Base-by-base conservation (phyloP, 257 asterid genomes). In the Lycium barbarum region DNA sequence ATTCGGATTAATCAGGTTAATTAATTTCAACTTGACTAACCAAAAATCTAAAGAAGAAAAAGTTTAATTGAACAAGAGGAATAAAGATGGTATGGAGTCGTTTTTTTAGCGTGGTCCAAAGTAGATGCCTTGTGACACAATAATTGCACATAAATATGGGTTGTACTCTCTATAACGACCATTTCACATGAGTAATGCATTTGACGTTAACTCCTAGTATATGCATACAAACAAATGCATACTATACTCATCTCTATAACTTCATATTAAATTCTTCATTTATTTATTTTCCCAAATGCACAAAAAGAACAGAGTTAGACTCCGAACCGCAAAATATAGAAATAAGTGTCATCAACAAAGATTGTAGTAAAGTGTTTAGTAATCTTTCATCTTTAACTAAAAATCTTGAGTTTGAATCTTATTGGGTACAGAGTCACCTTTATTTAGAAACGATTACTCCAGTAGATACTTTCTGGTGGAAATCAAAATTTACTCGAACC, bases 91-190 rank as follows among this genome's bases (percentile, higher is more conserved):
- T 2, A 78, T 51, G 59, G 65, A 53, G 5, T 53, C 3, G 15
- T 22, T 76, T 49, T 35, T 47, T 7, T 49, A 51, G 62, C 49
- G 82, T 53, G 65, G 82, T 78, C 65, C 65, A 78, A 78, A 78
- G 54, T 78, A 78, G 82, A 78, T 53, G 45, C 65, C 81, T 78
- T 53, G 33, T 26, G 65, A 78, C 65, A 78, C 65, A 78, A 53
- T 53, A 78, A 78, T 78, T 78, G 47, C 15, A 53, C 9, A 53
- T 78, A 78, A 74, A 49, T 51, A 76, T 26, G 65, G 26, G 22
- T 74, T 13, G 45, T 14, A 26, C n/a, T 74, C n/a, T 26, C 1
- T 76, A 14, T 53, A 53, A 54, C 43, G 47, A 14, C 65, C 17
- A 78, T 14, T 78, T 53, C 82, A 78, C 65, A 78, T 78, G 82